Conservation (phyloP, 495 filamentous ascomycete species). For the Annulohypoxylon stygium region DNA sequence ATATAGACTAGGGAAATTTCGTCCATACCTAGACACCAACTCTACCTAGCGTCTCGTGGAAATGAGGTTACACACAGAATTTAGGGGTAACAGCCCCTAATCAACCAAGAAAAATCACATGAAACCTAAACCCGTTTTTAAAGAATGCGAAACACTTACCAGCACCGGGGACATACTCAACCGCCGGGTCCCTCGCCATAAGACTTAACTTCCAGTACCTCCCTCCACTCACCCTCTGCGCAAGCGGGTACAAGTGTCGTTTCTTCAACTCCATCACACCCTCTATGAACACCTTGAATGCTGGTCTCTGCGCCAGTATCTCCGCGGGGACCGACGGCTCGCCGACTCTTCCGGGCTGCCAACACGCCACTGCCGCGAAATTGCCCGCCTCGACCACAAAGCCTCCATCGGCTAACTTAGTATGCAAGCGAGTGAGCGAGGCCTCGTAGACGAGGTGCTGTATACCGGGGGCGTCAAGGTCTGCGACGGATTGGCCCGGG, state of each 20-base stretch:
- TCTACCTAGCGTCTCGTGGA: not conserved
- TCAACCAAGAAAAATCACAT: not conserved
- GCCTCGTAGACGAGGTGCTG: slow-evolving; percentile 16
- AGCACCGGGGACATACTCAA: slow-evolving; percentile 36
- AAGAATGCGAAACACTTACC: slow-evolving; percentile 20
- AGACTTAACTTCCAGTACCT: slow-evolving; percentile 39
- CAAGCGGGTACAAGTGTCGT: slow-evolving; percentile 20
- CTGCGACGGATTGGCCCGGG: not conserved
- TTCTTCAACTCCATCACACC: not conserved
- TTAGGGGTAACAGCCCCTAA: not conserved
- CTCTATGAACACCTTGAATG: slow-evolving; percentile 15
- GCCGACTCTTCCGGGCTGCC: slow-evolving; percentile 16
- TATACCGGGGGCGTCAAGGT: slow-evolving; percentile 8
- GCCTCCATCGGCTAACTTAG: slow-evolving; percentile 18
- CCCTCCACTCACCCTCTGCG: slow-evolving; percentile 18
- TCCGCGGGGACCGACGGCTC: not conserved
- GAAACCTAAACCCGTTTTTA: not conserved
- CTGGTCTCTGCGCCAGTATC: not conserved
- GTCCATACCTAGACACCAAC: not conserved
- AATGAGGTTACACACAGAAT: not conserved
- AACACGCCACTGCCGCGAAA: slow-evolving; percentile 35
- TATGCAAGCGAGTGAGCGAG: not conserved
- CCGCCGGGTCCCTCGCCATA: slow-evolving; percentile 41
- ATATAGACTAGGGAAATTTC: not conserved
- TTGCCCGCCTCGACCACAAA: slow-evolving; percentile 27